Evolutionary conservation across 139 green algal genomes (phyloP).

Genomic region (Ulvella scutata): DNA sequence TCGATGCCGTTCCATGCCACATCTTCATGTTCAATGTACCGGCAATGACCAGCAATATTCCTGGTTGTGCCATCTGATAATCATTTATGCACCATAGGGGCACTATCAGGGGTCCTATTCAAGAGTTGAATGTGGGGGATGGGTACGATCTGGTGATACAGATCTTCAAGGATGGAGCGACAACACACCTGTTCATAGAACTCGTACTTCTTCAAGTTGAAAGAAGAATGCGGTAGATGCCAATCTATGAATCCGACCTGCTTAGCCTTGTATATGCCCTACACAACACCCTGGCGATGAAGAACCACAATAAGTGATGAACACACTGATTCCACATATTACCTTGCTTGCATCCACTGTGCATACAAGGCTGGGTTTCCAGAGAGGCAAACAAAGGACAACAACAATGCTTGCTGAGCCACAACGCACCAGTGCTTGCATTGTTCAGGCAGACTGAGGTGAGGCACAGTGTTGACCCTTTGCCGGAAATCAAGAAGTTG

Average conservation of each 20-base stretch:
- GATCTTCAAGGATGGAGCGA: background rate
- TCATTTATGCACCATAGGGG: too few species aligned
- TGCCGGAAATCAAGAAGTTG: too few species aligned
- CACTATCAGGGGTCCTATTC: too few species aligned
- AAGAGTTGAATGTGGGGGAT: too few species aligned
- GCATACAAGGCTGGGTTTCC: background rate
- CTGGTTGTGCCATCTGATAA: too few species aligned
- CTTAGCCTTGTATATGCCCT: conserved; percentile 56
- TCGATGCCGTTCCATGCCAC: too few species aligned
- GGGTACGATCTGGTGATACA: too few species aligned
- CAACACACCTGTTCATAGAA: conserved; percentile 67
- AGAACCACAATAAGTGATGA: background rate
- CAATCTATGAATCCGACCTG: conserved; percentile 67
- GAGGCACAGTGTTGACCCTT: too few species aligned
- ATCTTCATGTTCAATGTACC: too few species aligned
- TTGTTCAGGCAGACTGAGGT: background rate
- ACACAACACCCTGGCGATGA: background rate
- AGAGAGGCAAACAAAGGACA: background rate
- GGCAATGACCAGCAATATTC: too few species aligned
- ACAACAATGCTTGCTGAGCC: background rate
- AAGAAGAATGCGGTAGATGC: conserved; percentile 25
- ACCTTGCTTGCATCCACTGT: background rate
- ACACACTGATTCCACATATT: background rate
- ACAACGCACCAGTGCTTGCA: background rate
- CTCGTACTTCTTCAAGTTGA: conserved; percentile 76